Evolutionary conservation across 2,329 filamentous ascomycete species (phyloP).

Genomic region (Pestalotiopsis sp.): DNA sequence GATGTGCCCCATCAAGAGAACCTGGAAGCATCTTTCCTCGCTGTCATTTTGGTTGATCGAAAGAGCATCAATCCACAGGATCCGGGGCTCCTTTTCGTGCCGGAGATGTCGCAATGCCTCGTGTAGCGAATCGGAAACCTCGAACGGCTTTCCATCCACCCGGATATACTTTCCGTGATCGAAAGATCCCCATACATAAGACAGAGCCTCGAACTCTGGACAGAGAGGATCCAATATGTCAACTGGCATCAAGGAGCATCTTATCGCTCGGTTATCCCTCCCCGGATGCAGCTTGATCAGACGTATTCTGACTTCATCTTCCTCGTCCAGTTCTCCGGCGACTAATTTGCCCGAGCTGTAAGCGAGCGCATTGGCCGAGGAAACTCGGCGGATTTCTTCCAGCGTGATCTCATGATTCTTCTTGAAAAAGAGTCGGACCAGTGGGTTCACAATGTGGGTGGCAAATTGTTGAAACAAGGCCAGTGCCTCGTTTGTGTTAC

Average conservation of each 20-base stretch:
- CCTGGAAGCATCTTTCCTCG: not conserved
- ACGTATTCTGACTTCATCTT: not conserved
- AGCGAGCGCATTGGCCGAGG: not conserved
- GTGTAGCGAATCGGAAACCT: not conserved
- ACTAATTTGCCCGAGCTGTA: not conserved
- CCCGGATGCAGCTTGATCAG: not conserved
- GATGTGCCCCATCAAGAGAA: conserved; percentile 2
- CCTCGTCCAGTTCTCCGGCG: not conserved
- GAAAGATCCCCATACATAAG: conserved; percentile 1
- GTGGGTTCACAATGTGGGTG: not conserved
- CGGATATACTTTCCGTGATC: not conserved
- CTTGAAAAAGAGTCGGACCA: not conserved
- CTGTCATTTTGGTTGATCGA: not conserved
- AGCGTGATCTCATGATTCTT: not conserved
- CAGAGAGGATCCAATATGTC: not conserved
- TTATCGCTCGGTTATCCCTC: not conserved
- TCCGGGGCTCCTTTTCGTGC: not conserved
- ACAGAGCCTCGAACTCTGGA: not conserved
- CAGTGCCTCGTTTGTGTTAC: not conserved
- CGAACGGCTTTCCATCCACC: not conserved
- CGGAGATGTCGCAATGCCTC: not conserved
- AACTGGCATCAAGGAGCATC: not conserved
- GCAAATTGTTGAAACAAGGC: not conserved
- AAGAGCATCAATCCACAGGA: conserved; percentile 1
- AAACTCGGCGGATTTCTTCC: not conserved